Base-by-base conservation (phyloP, 2,329 filamentous ascomycete species). In the Aspergillus uvarum region DNA sequence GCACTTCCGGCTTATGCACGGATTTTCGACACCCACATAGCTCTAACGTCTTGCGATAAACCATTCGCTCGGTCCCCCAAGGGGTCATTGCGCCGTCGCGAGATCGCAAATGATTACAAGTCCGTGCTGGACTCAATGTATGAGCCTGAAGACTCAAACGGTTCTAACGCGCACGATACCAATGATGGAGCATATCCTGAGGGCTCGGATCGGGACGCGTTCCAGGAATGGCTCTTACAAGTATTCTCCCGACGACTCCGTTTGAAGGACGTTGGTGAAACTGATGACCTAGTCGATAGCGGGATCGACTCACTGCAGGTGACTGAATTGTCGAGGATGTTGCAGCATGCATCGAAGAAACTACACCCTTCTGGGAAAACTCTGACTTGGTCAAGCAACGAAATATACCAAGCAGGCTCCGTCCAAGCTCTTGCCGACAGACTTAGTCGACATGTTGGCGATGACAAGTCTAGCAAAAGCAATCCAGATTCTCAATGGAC, bases 31-130 rank as follows among this genome's bases (percentile, higher is more conserved):
- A 73, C 75, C 4, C 78, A 76, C 52, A 70, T 83, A 21, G 67
- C 74, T 0, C 67, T 83, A 47, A 67, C 79, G 0, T 72, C 74
- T 14, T 67, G 68, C 6, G 68, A 72, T 12, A 79, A 79, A 64
- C 78, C 79, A 0, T 80, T 83, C 42, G 61, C 74, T 1, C 72
- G 72, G 5, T 79, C 81, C 0, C 73, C 77, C 3, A 83, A 84
- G 65, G 77, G 79, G 6, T 26, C 24, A 44, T 55, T 29, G 51
- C 59, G n/a, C 56, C 62, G 26, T 50, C 51, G 59, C 24, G 22
- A 54, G 4, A 48, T 62, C 4, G 29, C 56, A 12, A 31, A 51
- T 12, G 51, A 59, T 24, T 69, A 67, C 44, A 44, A 47, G 11
- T 26, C 54, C 3, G 61, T 65, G 5, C 59, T 68, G 19, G 59